Evolutionary conservation across 2,329 filamentous ascomycete species (phyloP).

Genomic region (Thermochaetoides dissita): DNA sequence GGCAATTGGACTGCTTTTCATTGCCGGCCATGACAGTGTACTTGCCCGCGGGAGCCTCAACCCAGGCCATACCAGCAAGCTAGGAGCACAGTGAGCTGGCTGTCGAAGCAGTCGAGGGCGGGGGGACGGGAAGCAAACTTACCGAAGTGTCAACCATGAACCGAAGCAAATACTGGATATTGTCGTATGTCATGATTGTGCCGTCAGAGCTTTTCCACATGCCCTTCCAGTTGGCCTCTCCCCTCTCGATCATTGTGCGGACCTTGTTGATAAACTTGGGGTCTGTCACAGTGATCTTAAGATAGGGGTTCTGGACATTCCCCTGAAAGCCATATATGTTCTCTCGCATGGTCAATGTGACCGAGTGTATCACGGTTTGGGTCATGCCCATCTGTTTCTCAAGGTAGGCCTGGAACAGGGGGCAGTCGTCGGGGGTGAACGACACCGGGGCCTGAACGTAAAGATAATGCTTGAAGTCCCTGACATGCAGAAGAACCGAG

Average conservation of each 20-base stretch:
- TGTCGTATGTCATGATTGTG: constrained; percentile 84
- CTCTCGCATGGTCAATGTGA: constrained; percentile 70
- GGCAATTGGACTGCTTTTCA: constrained; percentile 71
- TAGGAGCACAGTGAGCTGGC: constrained; percentile 20
- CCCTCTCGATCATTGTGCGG: constrained; percentile 59
- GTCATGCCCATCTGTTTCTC: constrained; percentile 65
- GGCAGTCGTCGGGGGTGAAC: constrained; percentile 67
- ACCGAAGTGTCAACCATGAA: constrained; percentile 97
- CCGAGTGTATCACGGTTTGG: constrained; percentile 61
- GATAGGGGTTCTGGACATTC: constrained; percentile 77
- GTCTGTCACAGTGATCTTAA: constrained; percentile 87
- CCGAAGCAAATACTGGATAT: constrained; percentile 81
- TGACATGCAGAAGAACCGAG: constrained; percentile 89
- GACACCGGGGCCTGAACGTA: constrained; percentile 78
- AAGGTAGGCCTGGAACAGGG: constrained; percentile 64
- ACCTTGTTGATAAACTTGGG: constrained; percentile 71
- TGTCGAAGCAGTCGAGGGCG: not conserved
- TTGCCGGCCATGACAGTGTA: constrained; percentile 9
- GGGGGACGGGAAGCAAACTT: constrained; percentile 9
- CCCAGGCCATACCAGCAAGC: constrained; percentile 95
- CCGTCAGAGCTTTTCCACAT: constrained; percentile 57
- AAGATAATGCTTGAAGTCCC: constrained; percentile 89
- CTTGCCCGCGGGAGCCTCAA: constrained; percentile 51
- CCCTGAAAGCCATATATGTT: constrained; percentile 92
- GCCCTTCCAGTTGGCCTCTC: constrained; percentile 74